A percentile compares a stretch with the other conserved stretches of the same genome.
phyloP scores from a whole-genome alignment of 352 stramenopile species.

The Pythium volutum region DNA sequence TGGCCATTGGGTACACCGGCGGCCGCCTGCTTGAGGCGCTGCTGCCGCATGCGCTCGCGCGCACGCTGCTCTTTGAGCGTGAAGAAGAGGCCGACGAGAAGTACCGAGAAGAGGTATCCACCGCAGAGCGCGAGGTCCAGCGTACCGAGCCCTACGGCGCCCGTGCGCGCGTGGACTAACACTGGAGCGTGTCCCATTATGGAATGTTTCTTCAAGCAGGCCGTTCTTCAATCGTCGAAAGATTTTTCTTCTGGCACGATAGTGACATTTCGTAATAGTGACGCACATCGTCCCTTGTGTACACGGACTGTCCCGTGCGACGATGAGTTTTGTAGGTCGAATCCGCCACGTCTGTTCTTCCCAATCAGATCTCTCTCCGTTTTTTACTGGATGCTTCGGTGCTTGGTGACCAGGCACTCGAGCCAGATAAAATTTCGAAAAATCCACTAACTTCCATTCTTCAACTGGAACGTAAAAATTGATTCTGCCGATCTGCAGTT shows the following conservation, averaged over 20 bases:
- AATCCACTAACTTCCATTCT: no score
- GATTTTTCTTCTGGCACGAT: no score
- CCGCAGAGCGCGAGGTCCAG: conserved; percentile 55
- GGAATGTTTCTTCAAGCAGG: not conserved
- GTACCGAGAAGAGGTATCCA: conserved; percentile 57
- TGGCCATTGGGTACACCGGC: conserved; percentile 9
- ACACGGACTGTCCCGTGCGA: conserved; percentile 17
- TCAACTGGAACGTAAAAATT: no score
- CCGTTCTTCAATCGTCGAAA: not conserved
- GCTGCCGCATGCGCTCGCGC: conserved; percentile 33
- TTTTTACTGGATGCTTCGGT: no score
- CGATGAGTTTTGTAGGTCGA: not conserved
- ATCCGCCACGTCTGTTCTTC: conserved; percentile 9
- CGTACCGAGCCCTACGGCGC: conserved; percentile 32
- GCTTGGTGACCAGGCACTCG: not conserved
- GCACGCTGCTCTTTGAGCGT: conserved; percentile 52
- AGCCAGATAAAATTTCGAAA: not conserved
- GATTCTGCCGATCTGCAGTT: no score
- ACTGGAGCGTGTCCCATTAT: not conserved
- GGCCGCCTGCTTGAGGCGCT: conserved; percentile 17
- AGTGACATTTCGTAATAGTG: conserved; percentile 22
- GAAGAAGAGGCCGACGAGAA: conserved; percentile 66
- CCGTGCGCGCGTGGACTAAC: conserved; percentile 10
- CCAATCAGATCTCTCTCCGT: conserved; percentile 3
- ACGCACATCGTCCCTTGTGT: conserved; percentile 20